Percentiles rank a stretch among this genome's conserved stretches.
These are phyloP conservation scores for Musa itinerans DNA, from an alignment of 176 grass and related monocot genomes.

Conservation along the genomic window DNA sequence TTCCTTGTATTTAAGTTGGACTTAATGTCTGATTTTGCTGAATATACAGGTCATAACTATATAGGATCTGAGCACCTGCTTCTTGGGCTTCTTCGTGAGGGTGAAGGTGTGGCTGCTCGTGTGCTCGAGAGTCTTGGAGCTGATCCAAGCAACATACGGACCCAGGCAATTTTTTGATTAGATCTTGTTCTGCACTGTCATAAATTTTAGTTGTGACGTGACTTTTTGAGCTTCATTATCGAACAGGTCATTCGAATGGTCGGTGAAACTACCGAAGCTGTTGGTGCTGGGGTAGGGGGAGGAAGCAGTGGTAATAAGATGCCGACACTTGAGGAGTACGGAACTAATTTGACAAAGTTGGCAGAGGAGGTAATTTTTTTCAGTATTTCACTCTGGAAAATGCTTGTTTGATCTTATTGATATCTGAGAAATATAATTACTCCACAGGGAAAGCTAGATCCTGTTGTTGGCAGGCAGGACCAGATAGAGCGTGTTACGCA, in stretches of 20 bases:
- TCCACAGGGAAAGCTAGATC: slow-evolving; percentile 82
- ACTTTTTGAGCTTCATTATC: slow-evolving; percentile 3
- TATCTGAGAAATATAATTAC: not conserved
- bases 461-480: slow-evolving; percentile 73
- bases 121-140: slow-evolving; percentile 92
- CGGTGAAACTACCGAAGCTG: slow-evolving; percentile 89
- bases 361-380: slow-evolving; percentile 72
- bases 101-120: slow-evolving; percentile 84
- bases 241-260: slow-evolving; percentile 96
- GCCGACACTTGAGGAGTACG: slow-evolving; percentile 98
- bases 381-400: not conserved
- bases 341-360: slow-evolving; percentile 96
- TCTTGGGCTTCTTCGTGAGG: slow-evolving; percentile 79
- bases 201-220: not conserved
- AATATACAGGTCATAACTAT: slow-evolving; percentile 77
- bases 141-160: slow-evolving; percentile 86
- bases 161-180: slow-evolving; percentile 45
- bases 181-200: not conserved
- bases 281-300: slow-evolving; percentile 87
- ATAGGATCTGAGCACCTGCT: slow-evolving; percentile 94
- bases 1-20: not conserved
- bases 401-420: not conserved
- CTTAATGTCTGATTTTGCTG: slow-evolving; percentile 17
- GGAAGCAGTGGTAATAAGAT: slow-evolving; percentile 89
- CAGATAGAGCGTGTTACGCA: slow-evolving; percentile 97